Conservation (phyloP, 306 rosid genomes). For the Hippophae rhamnoides region DNA sequence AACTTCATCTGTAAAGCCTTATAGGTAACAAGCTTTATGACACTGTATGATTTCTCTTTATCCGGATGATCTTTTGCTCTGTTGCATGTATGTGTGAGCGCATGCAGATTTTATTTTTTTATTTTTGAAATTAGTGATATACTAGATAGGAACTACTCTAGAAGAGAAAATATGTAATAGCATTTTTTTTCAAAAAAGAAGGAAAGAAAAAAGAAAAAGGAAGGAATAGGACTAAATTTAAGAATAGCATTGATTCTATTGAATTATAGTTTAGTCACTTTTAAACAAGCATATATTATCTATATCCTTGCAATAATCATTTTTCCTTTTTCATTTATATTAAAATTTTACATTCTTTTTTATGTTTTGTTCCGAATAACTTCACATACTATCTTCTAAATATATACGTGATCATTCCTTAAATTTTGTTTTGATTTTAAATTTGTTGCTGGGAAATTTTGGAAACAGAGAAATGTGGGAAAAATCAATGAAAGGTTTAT, state of each 20-base stretch:
- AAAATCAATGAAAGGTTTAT: constrained; percentile 84
- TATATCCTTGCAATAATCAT: no score
- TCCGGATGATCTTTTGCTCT: background rate
- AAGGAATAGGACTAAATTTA: no score
- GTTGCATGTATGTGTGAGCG: background rate
- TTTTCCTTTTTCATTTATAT: background rate
- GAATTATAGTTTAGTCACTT: no score
- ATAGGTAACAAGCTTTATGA: constrained; percentile 50
- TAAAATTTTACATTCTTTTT: no score
- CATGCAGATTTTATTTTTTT: no score
- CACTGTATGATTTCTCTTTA: background rate
- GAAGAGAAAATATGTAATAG: no score
- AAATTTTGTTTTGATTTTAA: constrained; percentile 7
- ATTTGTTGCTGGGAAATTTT: constrained; percentile 19
- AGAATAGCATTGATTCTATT: no score
- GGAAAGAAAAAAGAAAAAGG: no score
- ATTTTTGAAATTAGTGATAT: no score
- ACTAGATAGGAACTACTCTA: no score
- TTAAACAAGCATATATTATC: no score
- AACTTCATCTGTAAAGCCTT: constrained; percentile 68
- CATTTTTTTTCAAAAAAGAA: no score
- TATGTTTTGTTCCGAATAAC: background rate
- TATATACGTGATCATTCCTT: background rate
- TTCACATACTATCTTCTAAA: background rate
- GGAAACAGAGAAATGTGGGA: constrained; percentile 98